Evolutionary conservation across 192 early-diverging fungal species (phyloP).

Genomic region (Coemansia sp.): DNA sequence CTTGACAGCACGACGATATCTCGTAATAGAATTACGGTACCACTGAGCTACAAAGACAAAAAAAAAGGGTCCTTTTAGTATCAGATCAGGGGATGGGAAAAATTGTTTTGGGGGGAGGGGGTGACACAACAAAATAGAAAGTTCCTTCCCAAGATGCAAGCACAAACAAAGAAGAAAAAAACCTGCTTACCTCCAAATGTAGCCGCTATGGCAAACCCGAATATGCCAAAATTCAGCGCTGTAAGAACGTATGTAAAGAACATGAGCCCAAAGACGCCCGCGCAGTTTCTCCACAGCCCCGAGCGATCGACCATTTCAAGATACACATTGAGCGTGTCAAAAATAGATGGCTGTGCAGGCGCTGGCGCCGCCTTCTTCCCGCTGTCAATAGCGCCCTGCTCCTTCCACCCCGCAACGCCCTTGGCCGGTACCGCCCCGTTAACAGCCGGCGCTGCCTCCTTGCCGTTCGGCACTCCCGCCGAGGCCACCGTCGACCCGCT

Average conservation of each 20-base stretch:
- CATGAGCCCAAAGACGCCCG: conserved; percentile 52
- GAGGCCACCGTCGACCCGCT: neutral
- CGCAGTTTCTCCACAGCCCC: conserved; percentile 56
- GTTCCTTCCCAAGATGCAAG: neutral
- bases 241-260: conserved; percentile 53
- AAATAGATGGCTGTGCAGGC: conserved; percentile 32
- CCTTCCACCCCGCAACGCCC: conserved; percentile 48
- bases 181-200: conserved; percentile 59
- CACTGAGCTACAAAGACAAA: conserved; percentile 61
- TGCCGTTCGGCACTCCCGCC: neutral
- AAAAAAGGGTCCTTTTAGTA: neutral
- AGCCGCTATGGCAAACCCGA: conserved; percentile 42
- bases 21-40: conserved; percentile 69
- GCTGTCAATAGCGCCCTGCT: conserved; percentile 49
- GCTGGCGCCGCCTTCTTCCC: conserved; percentile 42
- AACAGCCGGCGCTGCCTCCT: neutral
- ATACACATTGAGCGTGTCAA: conserved; percentile 40
- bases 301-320: conserved; percentile 52
- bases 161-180: conserved; percentile 10
- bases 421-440: conserved; percentile 3
- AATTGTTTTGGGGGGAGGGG: neutral
- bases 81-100: neutral
- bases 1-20: conserved; percentile 65
- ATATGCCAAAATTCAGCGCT: conserved; percentile 44
- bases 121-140: neutral